Evolutionary conservation across 768 basidiomycete species (phyloP), one percentile per base, ranked within the genome.

Genomic region (Strobilomyces confusus): DNA sequence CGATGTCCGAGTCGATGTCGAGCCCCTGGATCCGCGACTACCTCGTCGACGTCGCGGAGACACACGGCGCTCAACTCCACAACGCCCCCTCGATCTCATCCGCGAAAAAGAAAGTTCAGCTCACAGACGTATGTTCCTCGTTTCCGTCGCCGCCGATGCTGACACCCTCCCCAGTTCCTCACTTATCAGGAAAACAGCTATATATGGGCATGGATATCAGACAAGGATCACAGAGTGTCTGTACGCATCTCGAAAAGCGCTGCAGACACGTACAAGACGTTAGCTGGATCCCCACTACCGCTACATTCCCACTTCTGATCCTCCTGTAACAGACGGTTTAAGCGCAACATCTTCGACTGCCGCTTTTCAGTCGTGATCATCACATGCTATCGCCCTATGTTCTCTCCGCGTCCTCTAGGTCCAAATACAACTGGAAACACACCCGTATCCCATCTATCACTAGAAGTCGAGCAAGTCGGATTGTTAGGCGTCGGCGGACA

Each of bases 181-280:
- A 82, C 82, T 8, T 80, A 72, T 57, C 74, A 74, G 19, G 59
- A 63, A 6, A 63, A 75, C 33, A 72, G 76, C 41, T 70, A 74
- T n/a, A 62, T 87, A 17, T 90, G 87, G 87, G 86, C 80, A 1
- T 69, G 71, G 42, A 64, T 83, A 14, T 87, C 86, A 2, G 87
- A 90, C 66, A 82, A 79, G 61, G 55, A 70, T 2, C 60, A 78
- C 52, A 58, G 56, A 14, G 69, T 87, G 17, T 77, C 82, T 5
- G 74, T 82, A 5, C 79, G 79, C 30, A 79, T 89, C 60, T 78
- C 74, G 36, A 73, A 70, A 57, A 72, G 78, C 6, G 84, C 85
- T 1, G 67, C 82, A 14, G 61, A 64, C 29, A 62, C 69, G 17
- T 86, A 76, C 60, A 68, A 68, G 37, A 63, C 57, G 77, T 75